Percentiles rank a stretch among this genome's conserved stretches.
phyloP scores from a whole-genome alignment of 2,329 filamentous ascomycete genomes.

The Talaromyces marneffei region DNA sequence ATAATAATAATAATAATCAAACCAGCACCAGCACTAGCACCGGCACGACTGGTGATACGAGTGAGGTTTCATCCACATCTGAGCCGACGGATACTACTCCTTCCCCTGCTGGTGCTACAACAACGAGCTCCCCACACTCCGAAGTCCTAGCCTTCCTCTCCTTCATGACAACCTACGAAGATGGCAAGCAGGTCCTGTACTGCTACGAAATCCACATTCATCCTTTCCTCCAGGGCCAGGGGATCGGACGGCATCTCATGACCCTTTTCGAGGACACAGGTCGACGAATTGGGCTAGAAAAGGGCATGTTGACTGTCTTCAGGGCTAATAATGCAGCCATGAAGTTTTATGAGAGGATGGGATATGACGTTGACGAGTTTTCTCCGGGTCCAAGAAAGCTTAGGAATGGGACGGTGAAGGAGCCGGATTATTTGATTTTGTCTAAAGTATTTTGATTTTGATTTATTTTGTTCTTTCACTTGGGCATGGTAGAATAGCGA shows the following conservation, averaged over 20 bases:
- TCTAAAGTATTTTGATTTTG: constrained; percentile 34
- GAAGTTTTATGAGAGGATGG: constrained; percentile 46
- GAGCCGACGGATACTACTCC: neutral
- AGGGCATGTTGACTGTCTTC: constrained; percentile 59
- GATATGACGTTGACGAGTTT: constrained; percentile 48
- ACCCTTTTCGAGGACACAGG: constrained; percentile 45
- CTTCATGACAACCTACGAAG: constrained; percentile 54
- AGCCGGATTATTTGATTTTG: constrained; percentile 50
- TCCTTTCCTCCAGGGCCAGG: constrained; percentile 40
- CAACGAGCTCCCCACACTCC: neutral
- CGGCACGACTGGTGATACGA: neutral
- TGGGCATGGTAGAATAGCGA: neutral
- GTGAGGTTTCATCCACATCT: neutral
- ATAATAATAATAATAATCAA: neutral
- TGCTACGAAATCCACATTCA: constrained; percentile 58
- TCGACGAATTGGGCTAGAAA: constrained; percentile 42
- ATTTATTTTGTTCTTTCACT: neutral
- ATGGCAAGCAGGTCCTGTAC: constrained; percentile 53
- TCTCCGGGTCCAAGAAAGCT: constrained; percentile 47
- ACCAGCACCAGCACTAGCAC: neutral
- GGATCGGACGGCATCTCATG: constrained; percentile 50
- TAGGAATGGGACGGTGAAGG: constrained; percentile 45
- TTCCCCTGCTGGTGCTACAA: neutral
- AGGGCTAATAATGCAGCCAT: constrained; percentile 44
- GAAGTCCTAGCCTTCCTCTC: constrained; percentile 43